Percentiles rank a stretch among this genome's conserved stretches.
These are phyloP conservation scores for Neolentinus lepideus DNA, from an alignment of 1,284 basidiomycete species.

Conservation along the genomic window DNA sequence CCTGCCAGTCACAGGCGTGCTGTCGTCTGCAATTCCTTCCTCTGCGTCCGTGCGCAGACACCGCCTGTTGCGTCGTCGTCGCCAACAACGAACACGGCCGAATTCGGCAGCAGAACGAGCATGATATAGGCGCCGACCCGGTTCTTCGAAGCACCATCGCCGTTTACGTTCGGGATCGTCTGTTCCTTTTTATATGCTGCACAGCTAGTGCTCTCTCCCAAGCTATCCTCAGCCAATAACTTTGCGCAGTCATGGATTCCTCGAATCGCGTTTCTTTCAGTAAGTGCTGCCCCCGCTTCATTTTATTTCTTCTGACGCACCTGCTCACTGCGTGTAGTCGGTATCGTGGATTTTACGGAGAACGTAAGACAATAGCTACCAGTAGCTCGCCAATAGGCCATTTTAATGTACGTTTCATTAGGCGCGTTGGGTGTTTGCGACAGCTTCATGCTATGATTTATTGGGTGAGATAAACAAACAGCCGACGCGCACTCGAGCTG, in stretches of 20 bases:
- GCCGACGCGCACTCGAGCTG: background rate
- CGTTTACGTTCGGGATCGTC: background rate
- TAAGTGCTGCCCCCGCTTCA: conserved; percentile 27
- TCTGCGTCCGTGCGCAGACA: background rate
- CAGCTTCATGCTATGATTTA: conserved; percentile 63
- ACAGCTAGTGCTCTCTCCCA: background rate
- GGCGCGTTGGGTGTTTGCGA: conserved; percentile 67
- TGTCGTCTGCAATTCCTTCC: no score
- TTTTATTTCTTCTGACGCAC: background rate
- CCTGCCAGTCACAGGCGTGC: no score
- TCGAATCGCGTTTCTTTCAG: conserved; percentile 66
- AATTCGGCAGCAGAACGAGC: background rate
- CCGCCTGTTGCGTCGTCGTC: background rate
- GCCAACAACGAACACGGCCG: background rate
- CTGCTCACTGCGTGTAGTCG: conserved; percentile 35
- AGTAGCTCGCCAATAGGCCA: conserved; percentile 3
- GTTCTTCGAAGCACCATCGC: background rate
- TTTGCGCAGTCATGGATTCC: conserved; percentile 3
- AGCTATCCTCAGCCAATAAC: background rate
- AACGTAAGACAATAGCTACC: conserved; percentile 33
- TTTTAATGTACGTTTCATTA: conserved; percentile 18
- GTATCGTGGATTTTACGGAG: conserved; percentile 69
- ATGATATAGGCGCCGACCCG: background rate
- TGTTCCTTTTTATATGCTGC: background rate
- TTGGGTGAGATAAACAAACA: conserved; percentile 40